Base-by-base conservation (phyloP, 176 grass and related monocot genomes). In the Carex kokanica region DNA sequence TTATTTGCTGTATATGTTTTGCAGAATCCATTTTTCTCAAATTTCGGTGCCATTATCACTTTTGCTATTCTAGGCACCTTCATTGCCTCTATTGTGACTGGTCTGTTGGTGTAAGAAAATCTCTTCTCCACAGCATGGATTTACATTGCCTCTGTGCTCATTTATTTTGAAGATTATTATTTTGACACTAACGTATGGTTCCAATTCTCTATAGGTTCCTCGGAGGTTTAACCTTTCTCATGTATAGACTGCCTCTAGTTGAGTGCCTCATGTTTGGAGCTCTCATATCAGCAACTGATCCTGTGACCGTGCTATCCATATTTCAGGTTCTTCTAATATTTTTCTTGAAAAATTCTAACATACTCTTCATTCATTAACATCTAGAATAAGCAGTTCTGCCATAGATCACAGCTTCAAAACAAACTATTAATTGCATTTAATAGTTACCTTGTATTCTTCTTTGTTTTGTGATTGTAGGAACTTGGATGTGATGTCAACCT, bases 261-360 rank as follows among this genome's bases (percentile, higher is more conserved):
- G 96, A 99, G 61, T 99, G 89, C 88, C 89, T 99, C 81, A 99
- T 99, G 96, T 95, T 99, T 89, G 96, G 93, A 54, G 91, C 96
- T 81, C 96, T 99, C 60, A 91, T 99, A 32, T 99, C 96, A 73
- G 93, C 96, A 83, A 99, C 96, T 62, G 96, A 99, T 93, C 93
- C 96, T 89, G 93, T 95, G 15, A 99, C 93, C 14, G 96, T 99
- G 16, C 34, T 95, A 78, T 99, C 96, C 18, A 95, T 95, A 95
- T 99, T 99, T 81, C 96, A 99, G 96, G 96, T 98, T 80, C 67
- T 23, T 86, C 49, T 8, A 7, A 29, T 54, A 20, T 60, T 24
- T 2, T 17, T 23, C 41, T 81, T 64, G 3, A 60, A 60, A 1
- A 80, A 56, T 8, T 67, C 56, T 59, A 17, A 20, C 18, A 61